Percentiles rank a stretch among this genome's conserved stretches.
Evolutionary conservation across 257 asterid species (phyloP).

Genomic region (Solanum tacnaense): DNA sequence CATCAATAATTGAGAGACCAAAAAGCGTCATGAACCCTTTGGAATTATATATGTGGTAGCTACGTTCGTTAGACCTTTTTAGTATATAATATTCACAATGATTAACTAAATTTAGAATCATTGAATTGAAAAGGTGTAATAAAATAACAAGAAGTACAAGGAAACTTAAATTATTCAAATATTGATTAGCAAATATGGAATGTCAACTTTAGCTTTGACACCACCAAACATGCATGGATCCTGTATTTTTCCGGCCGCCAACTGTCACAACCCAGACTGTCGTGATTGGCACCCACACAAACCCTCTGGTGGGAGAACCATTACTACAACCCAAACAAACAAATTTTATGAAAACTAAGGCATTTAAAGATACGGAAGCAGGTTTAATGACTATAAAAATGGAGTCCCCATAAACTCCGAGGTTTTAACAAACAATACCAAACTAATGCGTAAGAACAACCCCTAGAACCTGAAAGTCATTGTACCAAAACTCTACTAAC

Average conservation of each 20-base stretch:
- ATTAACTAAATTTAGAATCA: not conserved
- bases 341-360: too few relatives aligned
- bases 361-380: too few relatives aligned
- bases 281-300: too few relatives aligned
- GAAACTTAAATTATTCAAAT: slow-evolving; percentile 13
- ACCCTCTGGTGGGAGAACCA: too few relatives aligned
- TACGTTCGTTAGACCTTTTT: not conserved
- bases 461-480: too few relatives aligned
- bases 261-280: not conserved
- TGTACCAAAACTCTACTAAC: too few relatives aligned
- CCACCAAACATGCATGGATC: slow-evolving; percentile 30
- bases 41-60: not conserved
- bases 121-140: not conserved
- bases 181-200: slow-evolving; percentile 14
- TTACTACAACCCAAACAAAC: too few relatives aligned
- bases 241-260: slow-evolving; percentile 15
- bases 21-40: not conserved
- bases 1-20: rapidly evolving
- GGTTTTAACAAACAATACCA: too few relatives aligned
- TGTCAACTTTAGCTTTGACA: slow-evolving; percentile 26
- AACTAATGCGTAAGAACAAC: too few relatives aligned
- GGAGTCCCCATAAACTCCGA: too few relatives aligned
- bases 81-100: not conserved
- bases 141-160: not conserved
- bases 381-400: too few relatives aligned